Base-by-base conservation (phyloP, 345 rosid species). In the Hirschfeldia incana region DNA sequence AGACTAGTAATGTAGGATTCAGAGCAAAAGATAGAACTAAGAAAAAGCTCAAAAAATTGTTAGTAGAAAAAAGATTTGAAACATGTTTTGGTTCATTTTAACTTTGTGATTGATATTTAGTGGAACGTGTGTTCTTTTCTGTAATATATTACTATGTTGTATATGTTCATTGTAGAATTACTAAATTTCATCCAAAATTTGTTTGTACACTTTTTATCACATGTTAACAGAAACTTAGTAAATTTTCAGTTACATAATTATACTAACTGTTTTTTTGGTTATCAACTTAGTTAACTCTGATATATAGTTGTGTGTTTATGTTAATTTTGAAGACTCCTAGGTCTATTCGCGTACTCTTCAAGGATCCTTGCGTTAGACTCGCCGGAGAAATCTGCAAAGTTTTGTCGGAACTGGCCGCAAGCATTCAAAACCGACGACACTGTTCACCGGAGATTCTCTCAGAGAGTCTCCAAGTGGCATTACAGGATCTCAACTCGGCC, bases 371-470 rank as follows among this genome's bases (percentile, higher is more conserved):
- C 78, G 83, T 77, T 16, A 82, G 93, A 29, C 73, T 92, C 2
- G 91, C 98, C 1, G 39, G 62, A 11, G 98, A 92, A 84, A 87
- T 94, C 67, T 83, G 87, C 62, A 88, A 87, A 78, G 96, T 79
- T 49, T 72, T 94, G 5, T 78, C 65, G 59, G 92, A 92, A 70
- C 93, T 92, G 1, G 87, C 92, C 6, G 75, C 64, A 36, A 90
- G 97, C 69, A 84, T 92, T 13, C 70, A 65, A 75, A 76, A 82
- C 63, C 87, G 87, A 21, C 88, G 94, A 9, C 95, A 81, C 3
- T 92, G 96, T 78, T 90, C 94, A 2, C 96, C 93, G 3, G 92
- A 81, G 76, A 86, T 90, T 33, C 91, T 94, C 77, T 91, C 94
- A 0, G 94, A 89, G 21, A 85, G 82, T 64, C 97, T 94, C 34